Evolutionary conservation across 1,139 yeast species (phyloP).

Genomic region (Citeromyces siamensis): DNA sequence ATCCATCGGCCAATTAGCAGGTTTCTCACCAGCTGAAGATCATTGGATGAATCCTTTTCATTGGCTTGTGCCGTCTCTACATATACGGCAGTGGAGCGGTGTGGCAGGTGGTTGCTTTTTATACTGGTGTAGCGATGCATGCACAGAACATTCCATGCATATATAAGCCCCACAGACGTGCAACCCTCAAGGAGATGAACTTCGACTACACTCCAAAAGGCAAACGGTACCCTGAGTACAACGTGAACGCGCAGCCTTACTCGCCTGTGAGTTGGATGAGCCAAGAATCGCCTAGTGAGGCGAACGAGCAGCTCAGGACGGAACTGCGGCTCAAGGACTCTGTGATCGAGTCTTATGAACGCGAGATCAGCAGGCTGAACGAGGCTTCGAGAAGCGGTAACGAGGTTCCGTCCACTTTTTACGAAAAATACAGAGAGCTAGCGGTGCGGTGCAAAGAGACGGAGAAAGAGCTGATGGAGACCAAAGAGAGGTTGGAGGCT

Average conservation of each 20-base stretch:
- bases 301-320: conserved; percentile 12
- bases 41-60: no score
- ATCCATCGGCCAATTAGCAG: no score
- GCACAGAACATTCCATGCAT: no score
- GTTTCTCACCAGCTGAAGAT: no score
- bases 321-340: conserved; percentile 23
- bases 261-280: background rate
- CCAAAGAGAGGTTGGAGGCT: conserved; percentile 52
- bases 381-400: conserved; percentile 7
- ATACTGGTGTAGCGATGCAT: conserved; percentile 1
- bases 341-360: conserved; percentile 23
- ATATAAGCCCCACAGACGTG: background rate
- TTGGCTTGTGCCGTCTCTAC: no score
- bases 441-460: conserved; percentile 37
- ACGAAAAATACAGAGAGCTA: conserved; percentile 36
- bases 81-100: no score
- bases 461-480: conserved; percentile 42
- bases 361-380: conserved; percentile 21
- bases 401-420: conserved; percentile 23
- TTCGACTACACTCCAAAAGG: background rate
- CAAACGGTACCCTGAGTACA: background rate
- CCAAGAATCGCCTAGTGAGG: conserved; percentile 3
- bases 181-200: background rate
- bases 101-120: no score
- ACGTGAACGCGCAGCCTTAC: conserved; percentile 1